Evolutionary conservation across 495 filamentous ascomycete genomes (phyloP).

Genomic region (Ascobolus immersus): DNA sequence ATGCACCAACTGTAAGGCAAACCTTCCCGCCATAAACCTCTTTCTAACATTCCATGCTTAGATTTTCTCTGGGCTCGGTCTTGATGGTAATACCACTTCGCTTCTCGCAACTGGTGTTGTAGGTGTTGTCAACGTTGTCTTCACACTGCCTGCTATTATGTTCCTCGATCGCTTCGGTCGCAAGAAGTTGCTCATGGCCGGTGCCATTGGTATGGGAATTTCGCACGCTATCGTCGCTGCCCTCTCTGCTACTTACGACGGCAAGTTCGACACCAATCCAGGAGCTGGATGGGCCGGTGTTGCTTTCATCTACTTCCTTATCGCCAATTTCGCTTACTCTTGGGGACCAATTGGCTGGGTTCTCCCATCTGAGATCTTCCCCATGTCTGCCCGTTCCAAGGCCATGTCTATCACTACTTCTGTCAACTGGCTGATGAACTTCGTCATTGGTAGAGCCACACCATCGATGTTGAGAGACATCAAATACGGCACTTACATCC

Average conservation of each 20-base stretch:
- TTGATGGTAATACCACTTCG: slow-evolving; percentile 47
- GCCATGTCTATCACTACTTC: slow-evolving; percentile 14
- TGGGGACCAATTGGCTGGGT: slow-evolving; percentile 59
- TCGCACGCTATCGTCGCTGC: slow-evolving; percentile 40
- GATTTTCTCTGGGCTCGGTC: slow-evolving; percentile 33
- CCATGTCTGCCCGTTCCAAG: slow-evolving; percentile 45
- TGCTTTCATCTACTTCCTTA: slow-evolving; percentile 50
- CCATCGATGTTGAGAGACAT: slow-evolving; percentile 24
- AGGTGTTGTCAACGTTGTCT: slow-evolving; percentile 38
- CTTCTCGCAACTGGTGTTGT: slow-evolving; percentile 20
- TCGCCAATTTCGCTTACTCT: slow-evolving; percentile 34
- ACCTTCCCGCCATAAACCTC: slow-evolving; percentile 18
- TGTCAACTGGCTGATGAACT: slow-evolving; percentile 1
- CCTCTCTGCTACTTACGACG: slow-evolving; percentile 29
- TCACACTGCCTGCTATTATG: slow-evolving; percentile 41
- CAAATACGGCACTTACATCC: slow-evolving; percentile 27
- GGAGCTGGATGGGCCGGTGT: slow-evolving; percentile 27
- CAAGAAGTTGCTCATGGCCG: slow-evolving; percentile 38
- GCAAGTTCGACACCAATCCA: slow-evolving; percentile 14
- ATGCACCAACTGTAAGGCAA: slow-evolving; percentile 1
- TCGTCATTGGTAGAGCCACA: background rate
- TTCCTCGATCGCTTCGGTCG: slow-evolving; percentile 41
- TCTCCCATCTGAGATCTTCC: slow-evolving; percentile 52
- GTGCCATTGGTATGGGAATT: slow-evolving; percentile 43
- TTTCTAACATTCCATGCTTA: slow-evolving; percentile 43